A percentile compares a stretch with the other conserved stretches of the same genome.
These are phyloP conservation scores for Adansonia rubrostipa DNA, from an alignment of 441 rosid species.

Conservation along the genomic window DNA sequence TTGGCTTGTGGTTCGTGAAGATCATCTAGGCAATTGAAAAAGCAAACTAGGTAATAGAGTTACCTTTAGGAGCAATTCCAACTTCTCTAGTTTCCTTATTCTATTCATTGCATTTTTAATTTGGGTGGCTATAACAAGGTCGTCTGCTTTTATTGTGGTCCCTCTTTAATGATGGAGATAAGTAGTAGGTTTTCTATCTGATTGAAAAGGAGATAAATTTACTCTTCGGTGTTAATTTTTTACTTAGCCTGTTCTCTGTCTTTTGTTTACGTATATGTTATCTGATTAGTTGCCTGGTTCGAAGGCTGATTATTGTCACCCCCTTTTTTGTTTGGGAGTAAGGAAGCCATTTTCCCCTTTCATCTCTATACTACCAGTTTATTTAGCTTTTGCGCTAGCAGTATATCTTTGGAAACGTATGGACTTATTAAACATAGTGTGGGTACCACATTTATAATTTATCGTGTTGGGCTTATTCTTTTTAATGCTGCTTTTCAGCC, in stretches of 20 bases:
- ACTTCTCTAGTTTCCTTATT: constrained; percentile 21
- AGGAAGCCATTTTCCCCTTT: not conserved
- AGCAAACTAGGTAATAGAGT: constrained; percentile 10
- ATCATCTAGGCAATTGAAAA: constrained; percentile 1
- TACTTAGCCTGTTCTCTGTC: constrained; percentile 10
- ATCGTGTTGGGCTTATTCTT: constrained; percentile 21
- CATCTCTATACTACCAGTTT: constrained; percentile 6
- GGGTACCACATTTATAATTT: constrained; percentile 18
- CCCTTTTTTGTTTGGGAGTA: constrained; percentile 7
- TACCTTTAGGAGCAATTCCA: constrained; percentile 13
- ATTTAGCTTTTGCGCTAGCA: constrained; percentile 5
- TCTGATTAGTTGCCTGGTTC: not conserved
- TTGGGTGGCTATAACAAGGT: constrained; percentile 6
- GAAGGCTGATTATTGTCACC: not conserved
- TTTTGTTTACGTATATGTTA: too few species aligned
- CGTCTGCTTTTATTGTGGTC: not conserved
- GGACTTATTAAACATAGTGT: constrained; percentile 11
- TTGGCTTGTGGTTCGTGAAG: constrained; percentile 10
- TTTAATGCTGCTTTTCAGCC: constrained; percentile 59
- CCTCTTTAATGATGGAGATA: constrained; percentile 17
- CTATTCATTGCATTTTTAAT: not conserved
- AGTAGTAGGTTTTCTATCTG: constrained; percentile 13
- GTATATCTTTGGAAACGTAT: not conserved
- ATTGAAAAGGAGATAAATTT: constrained; percentile 21
- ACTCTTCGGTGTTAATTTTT: constrained; percentile 7